These are phyloP conservation scores for Alternaria sp. DNA, from an alignment of 2,329 filamentous ascomycete genomes.

Conservation along the genomic window DNA sequence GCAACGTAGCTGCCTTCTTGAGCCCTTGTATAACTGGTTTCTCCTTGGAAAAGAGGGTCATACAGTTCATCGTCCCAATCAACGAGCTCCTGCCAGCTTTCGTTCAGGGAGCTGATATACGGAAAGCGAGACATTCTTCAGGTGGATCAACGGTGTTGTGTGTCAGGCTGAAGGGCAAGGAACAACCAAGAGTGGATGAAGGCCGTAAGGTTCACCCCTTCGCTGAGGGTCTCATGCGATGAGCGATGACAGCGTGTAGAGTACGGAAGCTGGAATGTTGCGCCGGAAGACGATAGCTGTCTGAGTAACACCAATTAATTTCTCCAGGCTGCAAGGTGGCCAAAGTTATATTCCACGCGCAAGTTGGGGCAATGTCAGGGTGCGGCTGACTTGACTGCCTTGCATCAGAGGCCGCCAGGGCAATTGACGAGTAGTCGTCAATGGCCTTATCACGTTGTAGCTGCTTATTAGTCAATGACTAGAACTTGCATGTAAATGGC, in stretches of 20 bases:
- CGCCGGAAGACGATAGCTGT: conserved; percentile 9
- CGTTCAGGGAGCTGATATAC: conserved; percentile 27
- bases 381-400: conserved; percentile 28
- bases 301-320: background rate
- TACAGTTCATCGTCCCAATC: conserved; percentile 42
- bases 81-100: conserved; percentile 43
- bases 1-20: conserved; percentile 20
- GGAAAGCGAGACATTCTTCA: conserved; percentile 28
- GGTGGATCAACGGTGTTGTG: background rate
- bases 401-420: conserved; percentile 19
- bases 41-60: conserved; percentile 39
- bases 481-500: conserved; percentile 19
- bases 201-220: conserved; percentile 15
- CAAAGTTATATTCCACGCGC: conserved; percentile 26
- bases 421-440: conserved; percentile 29
- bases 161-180: conserved; percentile 1
- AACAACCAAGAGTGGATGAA: conserved; percentile 1
- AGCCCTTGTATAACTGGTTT: conserved; percentile 21
- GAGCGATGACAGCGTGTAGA: conserved; percentile 6
- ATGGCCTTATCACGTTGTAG: conserved; percentile 30
- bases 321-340: conserved; percentile 20
- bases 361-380: conserved; percentile 15
- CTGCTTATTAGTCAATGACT: conserved; percentile 28
- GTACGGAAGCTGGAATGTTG: conserved; percentile 7
- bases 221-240: conserved; percentile 21